These are phyloP conservation scores for Chrysosporium keratinophilum DNA, from an alignment of 2,329 filamentous ascomycete species.

Conservation along the genomic window DNA sequence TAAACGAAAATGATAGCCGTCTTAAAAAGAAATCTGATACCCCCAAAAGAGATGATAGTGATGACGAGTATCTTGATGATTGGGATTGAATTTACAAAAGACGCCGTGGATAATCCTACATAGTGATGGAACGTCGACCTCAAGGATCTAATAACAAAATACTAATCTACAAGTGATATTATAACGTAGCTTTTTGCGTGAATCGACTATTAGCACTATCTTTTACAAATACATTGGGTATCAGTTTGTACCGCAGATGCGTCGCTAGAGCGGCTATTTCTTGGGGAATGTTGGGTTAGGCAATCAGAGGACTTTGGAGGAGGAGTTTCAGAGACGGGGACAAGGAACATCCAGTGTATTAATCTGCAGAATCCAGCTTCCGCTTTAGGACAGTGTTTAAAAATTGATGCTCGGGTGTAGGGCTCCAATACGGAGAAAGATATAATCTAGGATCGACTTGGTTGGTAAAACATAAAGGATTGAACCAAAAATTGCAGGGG, in stretches of 20 bases:
- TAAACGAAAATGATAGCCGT: slow-evolving; percentile 68
- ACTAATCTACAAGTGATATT: not conserved
- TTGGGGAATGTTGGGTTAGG: not conserved
- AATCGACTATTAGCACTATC: not conserved
- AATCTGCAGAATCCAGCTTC: slow-evolving; percentile 4
- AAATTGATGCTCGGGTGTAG: not conserved
- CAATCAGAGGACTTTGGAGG: not conserved
- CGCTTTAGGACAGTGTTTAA: not conserved
- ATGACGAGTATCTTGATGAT: slow-evolving; percentile 47
- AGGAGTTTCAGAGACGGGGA: not conserved
- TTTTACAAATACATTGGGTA: slow-evolving; percentile 12
- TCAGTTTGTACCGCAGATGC: slow-evolving; percentile 11
- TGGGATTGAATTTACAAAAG: slow-evolving; percentile 45
- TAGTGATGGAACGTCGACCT: too few species aligned
- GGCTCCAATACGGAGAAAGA: not conserved
- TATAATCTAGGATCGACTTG: not conserved
- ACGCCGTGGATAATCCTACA: too few species aligned
- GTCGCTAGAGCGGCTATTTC: slow-evolving; percentile 4
- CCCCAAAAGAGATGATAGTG: slow-evolving; percentile 41
- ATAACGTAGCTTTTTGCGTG: not conserved
- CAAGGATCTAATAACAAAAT: too few species aligned
- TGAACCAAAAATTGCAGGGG: not conserved
- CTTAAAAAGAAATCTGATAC: slow-evolving; percentile 52
- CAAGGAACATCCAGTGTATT: slow-evolving; percentile 6
- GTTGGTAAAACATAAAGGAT: not conserved